Conservation (phyloP, 768 basidiomycete genomes). For the Serpula lacrymans region DNA sequence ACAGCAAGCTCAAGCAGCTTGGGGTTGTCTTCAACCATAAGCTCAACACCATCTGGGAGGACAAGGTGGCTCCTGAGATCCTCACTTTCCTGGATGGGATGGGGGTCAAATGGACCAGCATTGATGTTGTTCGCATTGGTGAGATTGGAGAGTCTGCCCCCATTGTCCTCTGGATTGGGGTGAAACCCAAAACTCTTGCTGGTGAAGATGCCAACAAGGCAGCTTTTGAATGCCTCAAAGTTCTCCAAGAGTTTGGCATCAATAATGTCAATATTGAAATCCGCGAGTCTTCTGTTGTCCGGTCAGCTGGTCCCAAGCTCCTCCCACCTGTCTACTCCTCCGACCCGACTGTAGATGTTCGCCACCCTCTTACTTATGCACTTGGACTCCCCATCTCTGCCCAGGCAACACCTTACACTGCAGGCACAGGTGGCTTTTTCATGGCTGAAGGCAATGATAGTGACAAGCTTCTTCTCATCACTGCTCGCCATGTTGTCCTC, state of each 20-base stretch:
- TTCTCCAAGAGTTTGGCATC: slow-evolving; percentile 23
- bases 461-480: slow-evolving; percentile 23
- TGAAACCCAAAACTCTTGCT: slow-evolving; percentile 27
- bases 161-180: slow-evolving; percentile 32
- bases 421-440: slow-evolving; percentile 33
- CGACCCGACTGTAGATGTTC: slow-evolving; percentile 14
- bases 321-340: slow-evolving; percentile 11
- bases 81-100: slow-evolving; percentile 11
- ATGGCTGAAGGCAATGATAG: slow-evolving; percentile 16
- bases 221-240: slow-evolving; percentile 16
- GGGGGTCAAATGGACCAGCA: slow-evolving; percentile 16
- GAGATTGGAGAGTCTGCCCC: slow-evolving; percentile 8
- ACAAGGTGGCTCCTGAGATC: slow-evolving; percentile 16
- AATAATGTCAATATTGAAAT: slow-evolving; percentile 31
- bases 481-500: slow-evolving; percentile 25
- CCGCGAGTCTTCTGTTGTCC: slow-evolving; percentile 25
- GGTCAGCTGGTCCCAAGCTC: slow-evolving; percentile 27
- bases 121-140: slow-evolving; percentile 20
- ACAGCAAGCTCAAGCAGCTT: slow-evolving; percentile 18
- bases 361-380: slow-evolving; percentile 24
- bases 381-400: slow-evolving; percentile 28
- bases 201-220: slow-evolving; percentile 21
- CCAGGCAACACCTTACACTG: slow-evolving; percentile 14
- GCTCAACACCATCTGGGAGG: slow-evolving; percentile 18
- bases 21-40: slow-evolving; percentile 17